Conservation (phyloP, 2,329 filamentous ascomycete species). For the Grosmannia huntii region DNA sequence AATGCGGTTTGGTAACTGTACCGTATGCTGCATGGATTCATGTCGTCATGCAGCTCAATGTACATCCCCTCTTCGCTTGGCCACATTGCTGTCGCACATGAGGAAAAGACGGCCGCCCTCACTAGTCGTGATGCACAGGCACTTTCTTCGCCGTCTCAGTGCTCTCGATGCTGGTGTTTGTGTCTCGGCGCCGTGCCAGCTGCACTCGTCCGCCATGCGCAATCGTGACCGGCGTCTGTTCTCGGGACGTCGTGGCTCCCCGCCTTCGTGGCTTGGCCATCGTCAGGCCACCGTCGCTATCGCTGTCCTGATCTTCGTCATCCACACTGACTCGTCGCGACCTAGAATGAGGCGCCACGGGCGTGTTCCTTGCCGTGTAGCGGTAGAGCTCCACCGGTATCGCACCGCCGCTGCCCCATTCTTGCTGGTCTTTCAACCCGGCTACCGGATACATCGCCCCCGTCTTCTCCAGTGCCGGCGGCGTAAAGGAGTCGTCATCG, state of each 20-base stretch:
- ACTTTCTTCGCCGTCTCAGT: conserved; percentile 53
- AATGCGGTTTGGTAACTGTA: background rate
- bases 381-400: conserved; percentile 16
- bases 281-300: conserved; percentile 40
- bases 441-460: conserved; percentile 27
- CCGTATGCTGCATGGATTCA: no score
- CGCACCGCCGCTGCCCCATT: conserved; percentile 11
- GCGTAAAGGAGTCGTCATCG: conserved; percentile 41
- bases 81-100: no score
- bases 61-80: background rate
- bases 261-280: conserved; percentile 40
- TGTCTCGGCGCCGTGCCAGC: conserved; percentile 37
- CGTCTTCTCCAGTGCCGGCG: conserved; percentile 37
- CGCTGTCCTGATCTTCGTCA: conserved; percentile 37
- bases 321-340: conserved; percentile 5
- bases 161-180: conserved; percentile 47
- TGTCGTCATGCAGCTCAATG: background rate
- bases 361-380: conserved; percentile 8
- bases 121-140: conserved; percentile 4
- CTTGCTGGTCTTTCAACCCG: conserved; percentile 17
- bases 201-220: background rate
- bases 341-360: conserved; percentile 8
- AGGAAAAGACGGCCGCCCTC: no score
- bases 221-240: conserved; percentile 13
- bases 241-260: conserved; percentile 17